Evolutionary conservation across 352 stramenopile species (phyloP).

Genomic region (Aphanomyces astaci): DNA sequence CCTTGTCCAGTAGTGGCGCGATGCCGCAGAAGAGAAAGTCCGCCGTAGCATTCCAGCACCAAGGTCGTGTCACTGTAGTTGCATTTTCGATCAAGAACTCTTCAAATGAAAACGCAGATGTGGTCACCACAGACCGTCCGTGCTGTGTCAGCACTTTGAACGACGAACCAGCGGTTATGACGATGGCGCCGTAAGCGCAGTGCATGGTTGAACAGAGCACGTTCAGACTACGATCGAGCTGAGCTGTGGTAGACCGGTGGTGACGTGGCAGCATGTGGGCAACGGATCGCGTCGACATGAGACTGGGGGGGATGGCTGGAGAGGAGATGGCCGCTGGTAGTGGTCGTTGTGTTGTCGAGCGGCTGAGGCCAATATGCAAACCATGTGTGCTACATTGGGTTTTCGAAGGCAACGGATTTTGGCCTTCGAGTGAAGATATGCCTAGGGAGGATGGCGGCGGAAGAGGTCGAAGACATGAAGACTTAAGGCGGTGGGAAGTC

Average conservation of each 20-base stretch:
- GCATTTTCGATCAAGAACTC: neutral
- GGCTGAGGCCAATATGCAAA: too few species aligned
- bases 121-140: too few species aligned
- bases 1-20: neutral
- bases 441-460: too few species aligned
- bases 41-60: neutral
- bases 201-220: neutral
- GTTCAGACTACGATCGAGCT: neutral
- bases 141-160: neutral
- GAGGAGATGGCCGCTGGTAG: neutral
- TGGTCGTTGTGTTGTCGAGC: too few species aligned
- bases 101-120: too few species aligned
- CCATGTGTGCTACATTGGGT: too few species aligned
- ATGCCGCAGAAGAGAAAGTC: constrained; percentile 13
- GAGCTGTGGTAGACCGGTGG: too few species aligned
- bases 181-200: neutral
- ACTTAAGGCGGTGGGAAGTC: neutral
- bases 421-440: too few species aligned
- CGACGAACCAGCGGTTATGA: neutral
- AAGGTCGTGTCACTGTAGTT: too few species aligned
- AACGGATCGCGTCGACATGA: neutral
- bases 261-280: too few species aligned
- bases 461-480: neutral
- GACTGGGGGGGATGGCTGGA: neutral
- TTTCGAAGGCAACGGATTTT: too few species aligned